phyloP scores from a whole-genome alignment of 345 rosid species.

The Barbarea vulgaris region DNA sequence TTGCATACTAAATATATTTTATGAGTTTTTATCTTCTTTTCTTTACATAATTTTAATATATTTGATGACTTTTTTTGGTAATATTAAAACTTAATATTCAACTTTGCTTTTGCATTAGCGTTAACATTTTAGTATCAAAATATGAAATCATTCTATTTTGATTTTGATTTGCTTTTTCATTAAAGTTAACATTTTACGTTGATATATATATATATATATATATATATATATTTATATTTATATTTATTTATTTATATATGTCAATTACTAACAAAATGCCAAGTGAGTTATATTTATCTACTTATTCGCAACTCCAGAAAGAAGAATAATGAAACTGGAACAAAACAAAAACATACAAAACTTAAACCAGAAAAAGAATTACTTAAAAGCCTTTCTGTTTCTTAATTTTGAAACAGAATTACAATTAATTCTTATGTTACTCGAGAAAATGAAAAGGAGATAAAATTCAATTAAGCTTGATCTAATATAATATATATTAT shows the following conservation, averaged over 20 bases:
- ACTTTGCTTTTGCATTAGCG: neutral
- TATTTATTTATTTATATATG: too few species aligned
- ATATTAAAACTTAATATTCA: neutral
- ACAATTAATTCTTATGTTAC: too few species aligned
- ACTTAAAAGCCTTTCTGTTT: neutral
- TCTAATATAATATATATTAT: too few species aligned
- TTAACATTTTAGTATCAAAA: neutral
- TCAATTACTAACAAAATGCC: neutral
- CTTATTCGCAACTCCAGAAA: neutral
- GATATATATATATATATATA: too few species aligned
- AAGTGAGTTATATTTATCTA: neutral
- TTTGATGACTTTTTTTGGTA: constrained; percentile 3
- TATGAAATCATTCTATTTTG: too few species aligned
- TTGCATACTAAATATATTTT: neutral
- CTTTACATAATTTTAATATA: neutral
- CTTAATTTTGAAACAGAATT: too few species aligned
- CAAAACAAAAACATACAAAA: neutral
- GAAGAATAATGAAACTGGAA: neutral
- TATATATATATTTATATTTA: too few species aligned
- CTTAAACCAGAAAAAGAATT: neutral
- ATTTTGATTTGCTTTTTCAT: too few species aligned
- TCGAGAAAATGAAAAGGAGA: too few species aligned
- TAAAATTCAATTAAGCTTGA: too few species aligned
- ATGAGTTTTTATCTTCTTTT: constrained; percentile 1
- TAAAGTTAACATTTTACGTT: too few species aligned